Percentiles rank a stretch among this genome's conserved stretches.
Conservation (phyloP, 495 filamentous ascomycete species). For the Tuber aestivum region DNA sequence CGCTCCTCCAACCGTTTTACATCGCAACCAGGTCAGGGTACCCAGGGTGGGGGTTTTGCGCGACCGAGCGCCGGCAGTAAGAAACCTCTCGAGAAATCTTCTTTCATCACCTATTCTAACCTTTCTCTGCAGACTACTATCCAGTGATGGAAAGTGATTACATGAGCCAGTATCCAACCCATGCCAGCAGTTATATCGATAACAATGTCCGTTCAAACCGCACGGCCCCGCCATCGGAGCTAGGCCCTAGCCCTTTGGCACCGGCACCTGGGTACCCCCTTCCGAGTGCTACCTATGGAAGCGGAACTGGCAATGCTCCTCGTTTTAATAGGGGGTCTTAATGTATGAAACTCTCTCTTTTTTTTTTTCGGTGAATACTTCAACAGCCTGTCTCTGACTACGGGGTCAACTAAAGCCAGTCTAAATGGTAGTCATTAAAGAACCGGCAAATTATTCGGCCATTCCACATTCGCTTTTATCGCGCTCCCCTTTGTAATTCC, state of each 20-base stretch:
- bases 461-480: background rate
- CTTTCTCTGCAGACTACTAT: background rate
- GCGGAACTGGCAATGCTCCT: background rate
- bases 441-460: background rate
- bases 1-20: background rate
- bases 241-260: background rate
- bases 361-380: background rate
- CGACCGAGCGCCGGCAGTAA: background rate
- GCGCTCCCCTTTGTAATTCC: background rate
- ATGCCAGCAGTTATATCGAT: background rate
- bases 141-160: background rate
- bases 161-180: background rate
- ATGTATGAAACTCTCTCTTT: background rate
- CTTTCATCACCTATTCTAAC: background rate
- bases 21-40: background rate
- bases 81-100: background rate
- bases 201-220: background rate
- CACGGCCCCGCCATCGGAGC: background rate
- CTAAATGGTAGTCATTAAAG: background rate
- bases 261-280: background rate
- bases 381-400: background rate
- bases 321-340: background rate
- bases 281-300: background rate
- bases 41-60: background rate
- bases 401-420: background rate